These are phyloP conservation scores for Aureobasidium vineae DNA, from an alignment of 2,329 filamentous ascomycete species.

Conservation along the genomic window DNA sequence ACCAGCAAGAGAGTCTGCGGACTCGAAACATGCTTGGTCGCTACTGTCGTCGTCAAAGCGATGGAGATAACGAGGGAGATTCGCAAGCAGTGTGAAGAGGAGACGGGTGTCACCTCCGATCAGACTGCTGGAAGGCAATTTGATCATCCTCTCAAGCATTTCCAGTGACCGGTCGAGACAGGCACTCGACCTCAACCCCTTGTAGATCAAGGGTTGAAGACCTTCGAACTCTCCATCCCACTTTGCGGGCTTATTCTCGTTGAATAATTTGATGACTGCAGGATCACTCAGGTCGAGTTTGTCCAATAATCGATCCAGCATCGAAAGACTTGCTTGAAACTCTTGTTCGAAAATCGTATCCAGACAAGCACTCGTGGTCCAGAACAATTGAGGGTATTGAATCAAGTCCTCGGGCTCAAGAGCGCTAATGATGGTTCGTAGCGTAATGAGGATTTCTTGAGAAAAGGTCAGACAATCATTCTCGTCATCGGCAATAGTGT, in stretches of 20 bases:
- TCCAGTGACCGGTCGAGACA: conserved; percentile 76
- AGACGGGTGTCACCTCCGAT: conserved; percentile 80
- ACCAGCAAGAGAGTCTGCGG: conserved; percentile 66
- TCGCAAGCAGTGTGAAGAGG: conserved; percentile 85
- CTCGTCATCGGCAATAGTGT: conserved; percentile 94
- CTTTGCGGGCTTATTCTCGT: conserved; percentile 74
- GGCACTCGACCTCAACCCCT: conserved; percentile 81
- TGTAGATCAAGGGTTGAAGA: conserved; percentile 80
- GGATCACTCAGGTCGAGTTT: conserved; percentile 78
- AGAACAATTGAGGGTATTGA: conserved; percentile 93
- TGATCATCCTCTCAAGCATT: conserved; percentile 74
- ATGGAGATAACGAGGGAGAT: conserved; percentile 80
- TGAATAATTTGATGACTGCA: conserved; percentile 65
- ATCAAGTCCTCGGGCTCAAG: conserved; percentile 75
- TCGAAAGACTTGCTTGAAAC: conserved; percentile 85
- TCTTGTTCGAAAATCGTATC: conserved; percentile 97
- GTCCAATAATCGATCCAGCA: conserved; percentile 81
- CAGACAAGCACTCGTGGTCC: conserved; percentile 94
- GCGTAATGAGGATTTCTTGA: conserved; percentile 93
- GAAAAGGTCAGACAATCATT: conserved; percentile 93
- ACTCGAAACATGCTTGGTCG: conserved; percentile 53
- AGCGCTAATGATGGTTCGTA: conserved; percentile 87
- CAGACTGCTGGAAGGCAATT: conserved; percentile 73
- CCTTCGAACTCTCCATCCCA: conserved; percentile 93
- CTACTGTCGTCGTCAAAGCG: conserved; percentile 62